Conservation (phyloP, 495 filamentous ascomycete species). For the Neurospora africana region DNA sequence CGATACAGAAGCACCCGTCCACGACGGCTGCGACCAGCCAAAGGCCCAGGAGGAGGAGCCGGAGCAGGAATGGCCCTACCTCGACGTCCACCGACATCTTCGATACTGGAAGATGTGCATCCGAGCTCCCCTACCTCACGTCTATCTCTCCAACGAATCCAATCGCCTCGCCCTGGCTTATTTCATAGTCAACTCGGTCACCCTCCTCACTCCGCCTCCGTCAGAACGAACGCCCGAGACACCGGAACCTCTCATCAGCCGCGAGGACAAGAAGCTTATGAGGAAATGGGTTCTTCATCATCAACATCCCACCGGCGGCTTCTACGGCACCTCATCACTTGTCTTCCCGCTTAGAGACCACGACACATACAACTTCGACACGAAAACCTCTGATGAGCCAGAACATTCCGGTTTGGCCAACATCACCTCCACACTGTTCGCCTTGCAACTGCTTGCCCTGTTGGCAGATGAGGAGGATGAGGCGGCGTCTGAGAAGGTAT, state of each 20-base stretch:
- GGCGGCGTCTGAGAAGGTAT: slow-evolving; percentile 18
- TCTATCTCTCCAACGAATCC: slow-evolving; percentile 78
- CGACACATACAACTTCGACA: slow-evolving; percentile 22
- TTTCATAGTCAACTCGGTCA: slow-evolving; percentile 52
- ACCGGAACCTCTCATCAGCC: slow-evolving; percentile 21
- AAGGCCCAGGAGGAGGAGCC: neutral
- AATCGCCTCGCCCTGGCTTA: slow-evolving; percentile 82
- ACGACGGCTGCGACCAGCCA: neutral
- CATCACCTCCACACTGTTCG: slow-evolving; percentile 79
- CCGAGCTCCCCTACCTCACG: slow-evolving; percentile 65
- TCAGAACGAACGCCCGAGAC: slow-evolving; percentile 9
- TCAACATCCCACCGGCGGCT: slow-evolving; percentile 68
- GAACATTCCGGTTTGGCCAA: slow-evolving; percentile 67
- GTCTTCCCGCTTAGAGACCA: slow-evolving; percentile 26
- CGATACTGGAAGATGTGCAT: slow-evolving; percentile 90
- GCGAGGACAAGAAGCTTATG: slow-evolving; percentile 22
- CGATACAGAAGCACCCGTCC: neutral
- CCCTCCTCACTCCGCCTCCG: slow-evolving; percentile 28
- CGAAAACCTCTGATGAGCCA: slow-evolving; percentile 14
- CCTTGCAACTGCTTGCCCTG: slow-evolving; percentile 61
- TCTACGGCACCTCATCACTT: slow-evolving; percentile 61
- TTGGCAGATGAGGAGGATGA: slow-evolving; percentile 57
- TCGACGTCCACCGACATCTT: slow-evolving; percentile 65
- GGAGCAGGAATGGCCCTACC: slow-evolving; percentile 23
- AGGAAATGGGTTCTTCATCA: slow-evolving; percentile 52